Base-by-base conservation (phyloP, 176 grass and related monocot species). In the Elymus sibiricus region DNA sequence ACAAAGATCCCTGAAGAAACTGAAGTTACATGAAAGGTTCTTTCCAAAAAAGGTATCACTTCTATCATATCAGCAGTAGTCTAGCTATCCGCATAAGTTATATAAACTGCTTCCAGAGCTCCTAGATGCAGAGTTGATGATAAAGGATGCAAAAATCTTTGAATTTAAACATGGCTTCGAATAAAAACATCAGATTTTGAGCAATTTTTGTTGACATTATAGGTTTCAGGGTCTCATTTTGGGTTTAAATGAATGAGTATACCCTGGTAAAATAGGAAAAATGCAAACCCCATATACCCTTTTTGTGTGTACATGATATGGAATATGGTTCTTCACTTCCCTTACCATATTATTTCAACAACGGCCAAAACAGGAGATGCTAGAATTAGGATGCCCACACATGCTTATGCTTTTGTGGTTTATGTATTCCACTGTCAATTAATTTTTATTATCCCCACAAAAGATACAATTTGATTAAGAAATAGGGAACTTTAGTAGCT, bases 241-340 rank as follows among this genome's bases (percentile, higher is more conserved):
- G n/a, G 27, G 11, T 38, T 79, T 80, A 83, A 77, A 70, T 77
- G 22, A 77, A 70, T 37, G 27, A 73, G 38, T 63, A 73, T 61
- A 38, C 27, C 64, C 65, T 79, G 25, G 9, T 79, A 67, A 77
- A 80, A 53, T 82, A 85, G 39, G 27, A 63, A 69, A 69, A 74
- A 3, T 82, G 49, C 37, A 40, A 78, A 28, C 39, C 47, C 77
- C 17, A 35, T 82, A 37, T 86, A 61, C 28, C 9, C 11, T 70
- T 82, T 82, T 64, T 65, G 74, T 11, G 22, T 31, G 12, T 83
- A 49, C 62, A 70, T 17, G 44, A 29, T 84, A 53, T 62, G 76
- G 85, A 91, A 87, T 80, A 60, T 80, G 89, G 49, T 87, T 87
- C 85, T 84, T 67, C 63, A 84, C 29, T 65, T 84, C 79, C 79